Percentiles rank a stretch among this genome's conserved stretches.
phyloP scores from a whole-genome alignment of 2,329 filamentous ascomycete species.

The Knufia petricola region DNA sequence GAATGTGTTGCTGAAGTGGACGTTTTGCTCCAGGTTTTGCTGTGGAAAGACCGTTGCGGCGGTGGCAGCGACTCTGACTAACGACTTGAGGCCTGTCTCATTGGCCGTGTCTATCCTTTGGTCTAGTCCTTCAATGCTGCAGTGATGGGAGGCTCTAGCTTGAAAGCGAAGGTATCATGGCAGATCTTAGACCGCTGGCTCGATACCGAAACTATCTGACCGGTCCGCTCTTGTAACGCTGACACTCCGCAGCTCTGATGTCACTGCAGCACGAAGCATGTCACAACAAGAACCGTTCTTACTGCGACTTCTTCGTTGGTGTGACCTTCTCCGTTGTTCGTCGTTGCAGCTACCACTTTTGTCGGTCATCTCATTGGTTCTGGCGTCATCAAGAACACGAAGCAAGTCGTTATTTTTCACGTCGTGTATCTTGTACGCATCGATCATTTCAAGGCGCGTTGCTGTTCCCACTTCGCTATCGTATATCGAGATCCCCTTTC shows the following conservation, averaged over 20 bases:
- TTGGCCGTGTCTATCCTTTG: conserved; percentile 46
- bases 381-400: conserved; percentile 61
- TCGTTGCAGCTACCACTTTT: conserved; percentile 67
- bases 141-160: conserved; percentile 66
- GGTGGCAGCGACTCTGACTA: conserved; percentile 56
- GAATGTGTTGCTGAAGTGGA: conserved; percentile 62
- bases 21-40: conserved; percentile 46
- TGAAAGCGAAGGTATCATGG: too few relatives aligned
- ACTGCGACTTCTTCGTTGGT: conserved; percentile 63
- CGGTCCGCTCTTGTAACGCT: conserved; percentile 76
- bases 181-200: conserved; percentile 65
- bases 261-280: conserved; percentile 59
- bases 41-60: conserved; percentile 62
- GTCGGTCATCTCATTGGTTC: conserved; percentile 77
- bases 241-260: conserved; percentile 60
- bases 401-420: conserved; percentile 39
- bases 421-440: conserved; percentile 51
- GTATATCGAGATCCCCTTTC: conserved; percentile 61
- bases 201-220: conserved; percentile 76
- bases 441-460: conserved; percentile 60
- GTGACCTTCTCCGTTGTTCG: too few relatives aligned
- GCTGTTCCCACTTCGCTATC: conserved; percentile 51
- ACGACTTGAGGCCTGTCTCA: conserved; percentile 54
- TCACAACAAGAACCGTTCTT: conserved; percentile 71
- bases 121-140: conserved; percentile 39